Conservation (phyloP, 352 stramenopile species). For the Globisporangium nagaii region DNA sequence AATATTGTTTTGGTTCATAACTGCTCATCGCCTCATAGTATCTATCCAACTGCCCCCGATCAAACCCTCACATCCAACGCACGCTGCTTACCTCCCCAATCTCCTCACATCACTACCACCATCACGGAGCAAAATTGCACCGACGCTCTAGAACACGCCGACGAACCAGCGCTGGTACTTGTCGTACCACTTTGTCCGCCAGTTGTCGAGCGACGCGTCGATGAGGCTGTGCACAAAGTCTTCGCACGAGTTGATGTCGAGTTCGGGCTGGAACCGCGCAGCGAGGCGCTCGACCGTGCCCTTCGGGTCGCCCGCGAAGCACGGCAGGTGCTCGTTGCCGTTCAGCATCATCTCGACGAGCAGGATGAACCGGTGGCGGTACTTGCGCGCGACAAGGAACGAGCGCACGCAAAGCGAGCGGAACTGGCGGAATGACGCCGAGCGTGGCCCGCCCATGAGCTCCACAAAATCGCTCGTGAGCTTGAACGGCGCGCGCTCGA, state of each 20-base stretch:
- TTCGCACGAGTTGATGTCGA: constrained; percentile 92
- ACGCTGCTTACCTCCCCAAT: not conserved
- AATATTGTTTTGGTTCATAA: too few relatives aligned
- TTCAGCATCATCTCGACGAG: constrained; percentile 96
- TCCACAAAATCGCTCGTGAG: constrained; percentile 96
- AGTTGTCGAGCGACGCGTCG: constrained; percentile 95
- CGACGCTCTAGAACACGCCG: constrained; percentile 65
- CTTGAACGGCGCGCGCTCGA: constrained; percentile 97
- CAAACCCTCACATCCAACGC: too few relatives aligned
- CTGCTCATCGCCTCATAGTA: too few relatives aligned
- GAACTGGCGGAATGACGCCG: constrained; percentile 91
- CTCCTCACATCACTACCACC: not conserved
- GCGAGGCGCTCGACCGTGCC: constrained; percentile 87
- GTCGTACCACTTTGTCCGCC: constrained; percentile 96
- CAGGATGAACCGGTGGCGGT: constrained; percentile 93
- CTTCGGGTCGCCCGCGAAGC: constrained; percentile 92
- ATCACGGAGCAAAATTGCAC: not conserved
- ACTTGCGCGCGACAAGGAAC: constrained; percentile 94
- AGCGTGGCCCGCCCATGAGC: constrained; percentile 92
- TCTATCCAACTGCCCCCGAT: too few relatives aligned
- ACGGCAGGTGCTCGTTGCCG: constrained; percentile 95
- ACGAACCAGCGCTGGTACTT: constrained; percentile 93
- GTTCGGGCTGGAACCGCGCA: constrained; percentile 90
- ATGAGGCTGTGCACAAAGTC: constrained; percentile 96
- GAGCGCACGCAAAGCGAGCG: constrained; percentile 93